Percentiles rank a stretch among this genome's conserved stretches.
Conservation (phyloP, 2,329 filamentous ascomycete species). For the Cercospora sojina region DNA sequence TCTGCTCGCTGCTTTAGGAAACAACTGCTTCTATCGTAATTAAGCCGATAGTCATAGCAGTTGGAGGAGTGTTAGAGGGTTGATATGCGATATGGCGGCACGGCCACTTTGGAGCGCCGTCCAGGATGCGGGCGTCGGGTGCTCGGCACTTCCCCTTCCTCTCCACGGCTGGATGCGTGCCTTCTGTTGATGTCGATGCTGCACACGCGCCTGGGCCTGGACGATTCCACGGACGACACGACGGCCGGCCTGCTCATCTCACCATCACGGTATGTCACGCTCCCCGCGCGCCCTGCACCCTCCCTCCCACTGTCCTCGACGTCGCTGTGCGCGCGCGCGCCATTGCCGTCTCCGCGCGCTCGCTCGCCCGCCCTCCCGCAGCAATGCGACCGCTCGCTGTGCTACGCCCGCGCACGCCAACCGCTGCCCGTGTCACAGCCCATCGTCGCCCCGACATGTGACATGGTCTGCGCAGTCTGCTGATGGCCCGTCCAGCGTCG, state of each 20-base stretch:
- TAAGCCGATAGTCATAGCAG: no score
- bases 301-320: not conserved
- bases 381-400: not conserved
- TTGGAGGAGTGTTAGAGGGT: no score
- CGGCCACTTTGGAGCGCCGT: no score
- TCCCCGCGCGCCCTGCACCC: not conserved
- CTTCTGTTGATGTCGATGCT: not conserved
- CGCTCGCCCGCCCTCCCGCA: not conserved
- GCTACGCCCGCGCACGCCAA: not conserved
- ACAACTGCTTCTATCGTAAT: no score
- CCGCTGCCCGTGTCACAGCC: not conserved
- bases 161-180: not conserved
- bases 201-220: not conserved
- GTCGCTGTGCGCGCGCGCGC: not conserved
- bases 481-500: conserved; percentile 10
- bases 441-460: not conserved
- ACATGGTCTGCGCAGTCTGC: not conserved
- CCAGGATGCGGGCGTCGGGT: conserved; percentile 2
- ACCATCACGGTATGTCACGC: not conserved
- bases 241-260: not conserved
- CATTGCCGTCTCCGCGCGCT: not conserved
- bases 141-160: not conserved
- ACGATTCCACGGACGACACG: not conserved
- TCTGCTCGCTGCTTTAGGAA: no score
- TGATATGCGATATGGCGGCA: no score